Evolutionary conservation across 768 basidiomycete genomes (phyloP), one percentile per base, ranked within the genome.

Genomic region (Porphyrellus cyaneotinctus): DNA sequence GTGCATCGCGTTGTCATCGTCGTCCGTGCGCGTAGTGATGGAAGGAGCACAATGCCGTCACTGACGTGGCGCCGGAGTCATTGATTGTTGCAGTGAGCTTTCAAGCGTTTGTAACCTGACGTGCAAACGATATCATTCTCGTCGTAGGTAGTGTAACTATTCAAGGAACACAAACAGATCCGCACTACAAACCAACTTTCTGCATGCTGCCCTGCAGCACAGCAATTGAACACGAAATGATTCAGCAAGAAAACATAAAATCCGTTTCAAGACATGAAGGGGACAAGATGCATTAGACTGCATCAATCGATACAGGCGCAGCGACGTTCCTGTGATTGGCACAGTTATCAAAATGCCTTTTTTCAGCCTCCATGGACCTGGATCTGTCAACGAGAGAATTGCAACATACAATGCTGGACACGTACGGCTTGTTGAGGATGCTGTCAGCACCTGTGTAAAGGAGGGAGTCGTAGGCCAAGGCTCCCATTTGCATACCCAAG

Each of bases 381-480:
- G 4, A 26, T 17, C 0, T 17, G 33, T 58, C 31, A 23, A 37
- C n/a, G 9, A 38, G 10, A 26, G 10, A 13, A 10, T 9, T 17
- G 17, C 6, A 20, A 24, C 2, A 18, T 7, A 41, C 20, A 9
- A 42, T 26, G 11, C 18, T 22, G 10, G n/a, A 36, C 31, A 69
- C 54, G 22, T 58, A 84, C 83, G 78, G 78, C 57, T 66, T 70
- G 63, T 84, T 83, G 42, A 84, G 52, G 23, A 78, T 61, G 46
- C 76, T 79, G 49, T 86, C 83, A 5, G 73, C 58, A 17, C 82
- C 85, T 4, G 73, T 74, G 67, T 77, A 85, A 49, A 87, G 50
- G 54, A 84, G 71, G 2, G 70, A 39, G 58, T 88, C 86, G 57
- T 88, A 88, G 35, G 80, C 54, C 49, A 81, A 65, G 5, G 75